Percentiles rank a stretch among this genome's conserved stretches.
Conservation (phyloP, 176 grass and related monocot genomes). For the Triticum urartu region DNA sequence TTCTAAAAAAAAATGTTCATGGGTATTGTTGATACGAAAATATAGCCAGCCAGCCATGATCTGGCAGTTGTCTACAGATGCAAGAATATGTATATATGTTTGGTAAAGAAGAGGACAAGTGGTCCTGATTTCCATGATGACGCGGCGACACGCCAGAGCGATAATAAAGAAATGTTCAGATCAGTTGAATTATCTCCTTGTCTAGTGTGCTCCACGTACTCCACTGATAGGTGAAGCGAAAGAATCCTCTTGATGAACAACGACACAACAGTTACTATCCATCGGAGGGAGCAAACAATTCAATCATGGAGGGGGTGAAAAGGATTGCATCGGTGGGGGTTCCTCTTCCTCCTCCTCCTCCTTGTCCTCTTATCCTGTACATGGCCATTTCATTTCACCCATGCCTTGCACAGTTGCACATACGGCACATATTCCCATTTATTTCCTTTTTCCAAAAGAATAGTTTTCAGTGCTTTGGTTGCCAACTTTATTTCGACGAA, state of each 20-base stretch:
- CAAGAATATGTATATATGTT: not conserved
- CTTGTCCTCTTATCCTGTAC: too few relatives aligned
- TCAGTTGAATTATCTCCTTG: not conserved
- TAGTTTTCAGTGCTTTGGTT: too few relatives aligned
- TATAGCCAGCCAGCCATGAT: not conserved
- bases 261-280: not conserved
- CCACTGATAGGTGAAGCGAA: not conserved
- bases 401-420: too few relatives aligned
- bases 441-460: too few relatives aligned
- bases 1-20: not conserved
- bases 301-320: not conserved
- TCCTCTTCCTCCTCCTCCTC: too few relatives aligned
- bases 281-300: not conserved
- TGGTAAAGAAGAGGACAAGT: not conserved
- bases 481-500: too few relatives aligned
- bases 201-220: not conserved
- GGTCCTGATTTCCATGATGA: slow-evolving; percentile 4
- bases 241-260: not conserved
- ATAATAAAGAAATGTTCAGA: not conserved
- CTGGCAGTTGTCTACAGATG: not conserved
- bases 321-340: not conserved
- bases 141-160: slow-evolving; percentile 18
- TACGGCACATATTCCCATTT: too few relatives aligned
- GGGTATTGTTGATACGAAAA: not conserved
- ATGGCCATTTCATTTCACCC: too few relatives aligned